Conservation (phyloP, 148 eudicot species). For the Dianthus caryophyllus region DNA sequence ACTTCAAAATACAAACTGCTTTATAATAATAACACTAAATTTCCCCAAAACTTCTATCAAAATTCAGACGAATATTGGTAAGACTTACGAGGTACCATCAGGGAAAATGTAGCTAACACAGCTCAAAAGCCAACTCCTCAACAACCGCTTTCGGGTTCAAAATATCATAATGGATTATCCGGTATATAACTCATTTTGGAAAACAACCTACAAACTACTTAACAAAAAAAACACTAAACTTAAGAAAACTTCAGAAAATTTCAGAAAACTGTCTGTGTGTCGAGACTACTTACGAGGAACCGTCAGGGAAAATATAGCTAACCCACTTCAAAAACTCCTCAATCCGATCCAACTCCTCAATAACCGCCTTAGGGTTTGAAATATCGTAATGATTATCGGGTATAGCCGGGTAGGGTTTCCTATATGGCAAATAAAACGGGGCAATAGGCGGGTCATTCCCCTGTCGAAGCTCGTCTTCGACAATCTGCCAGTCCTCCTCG, state of each 20-base stretch:
- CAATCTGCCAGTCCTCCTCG: conserved; percentile 43
- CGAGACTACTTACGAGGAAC: conserved; percentile 54
- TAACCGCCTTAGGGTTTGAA: conserved; percentile 39
- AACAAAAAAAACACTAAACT: background rate
- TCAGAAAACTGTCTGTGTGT: too few relatives aligned
- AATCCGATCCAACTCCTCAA: conserved; percentile 81
- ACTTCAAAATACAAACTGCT: too few relatives aligned
- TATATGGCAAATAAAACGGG: conserved; percentile 70
- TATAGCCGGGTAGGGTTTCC: conserved; percentile 65
- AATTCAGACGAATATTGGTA: too few relatives aligned
- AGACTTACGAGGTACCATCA: conserved; percentile 82
- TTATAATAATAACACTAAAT: background rate
- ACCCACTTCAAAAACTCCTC: conserved; percentile 93
- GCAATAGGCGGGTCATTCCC: conserved; percentile 73
- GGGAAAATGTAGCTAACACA: conserved; percentile 84
- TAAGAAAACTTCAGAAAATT: too few relatives aligned
- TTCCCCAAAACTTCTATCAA: too few relatives aligned
- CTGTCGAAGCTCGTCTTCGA: conserved; percentile 34
- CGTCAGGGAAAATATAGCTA: conserved; percentile 74
- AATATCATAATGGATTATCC: conserved; percentile 52
- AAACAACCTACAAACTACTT: too few relatives aligned
- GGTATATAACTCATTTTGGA: too few relatives aligned
- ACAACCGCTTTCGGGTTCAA: conserved; percentile 44
- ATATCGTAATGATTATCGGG: conserved; percentile 63
- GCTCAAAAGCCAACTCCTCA: conserved; percentile 70